These are phyloP conservation scores for Hyphopichia homilentoma DNA, from an alignment of 805 yeast species.

Conservation along the genomic window DNA sequence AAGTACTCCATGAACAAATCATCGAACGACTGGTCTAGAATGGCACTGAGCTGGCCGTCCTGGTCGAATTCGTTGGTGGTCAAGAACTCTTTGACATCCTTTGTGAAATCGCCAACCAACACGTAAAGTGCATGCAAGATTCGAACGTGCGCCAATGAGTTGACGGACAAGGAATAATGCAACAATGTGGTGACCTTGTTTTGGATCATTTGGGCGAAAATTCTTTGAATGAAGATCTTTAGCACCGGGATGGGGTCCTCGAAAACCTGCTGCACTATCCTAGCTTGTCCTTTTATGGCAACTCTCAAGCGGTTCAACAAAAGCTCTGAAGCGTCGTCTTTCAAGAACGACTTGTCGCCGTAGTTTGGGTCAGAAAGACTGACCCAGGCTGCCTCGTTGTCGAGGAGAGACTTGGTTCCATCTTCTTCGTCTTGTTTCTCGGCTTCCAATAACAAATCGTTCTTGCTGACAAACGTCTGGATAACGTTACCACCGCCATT, in stretches of 20 bases:
- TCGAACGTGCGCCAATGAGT: conserved; percentile 72
- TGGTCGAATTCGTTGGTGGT: conserved; percentile 43
- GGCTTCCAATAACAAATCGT: conserved; percentile 59
- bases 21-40: conserved; percentile 68
- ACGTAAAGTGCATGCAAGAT: conserved; percentile 65
- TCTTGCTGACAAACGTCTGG: conserved; percentile 76
- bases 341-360: conserved; percentile 38
- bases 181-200: conserved; percentile 55
- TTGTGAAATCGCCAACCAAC: conserved; percentile 55
- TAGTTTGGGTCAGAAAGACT: conserved; percentile 56
- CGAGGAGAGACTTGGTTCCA: conserved; percentile 28
- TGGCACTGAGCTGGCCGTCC: conserved; percentile 40
- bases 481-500: conserved; percentile 84
- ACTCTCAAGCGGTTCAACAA: conserved; percentile 51
- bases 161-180: conserved; percentile 57
- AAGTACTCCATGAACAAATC: conserved; percentile 72
- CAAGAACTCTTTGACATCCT: conserved; percentile 61
- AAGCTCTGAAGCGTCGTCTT: conserved; percentile 50
- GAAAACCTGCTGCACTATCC: conserved; percentile 71
- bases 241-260: conserved; percentile 65
- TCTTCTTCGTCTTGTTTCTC: conserved; percentile 28
- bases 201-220: conserved; percentile 69
- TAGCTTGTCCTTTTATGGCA: conserved; percentile 68
- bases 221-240: conserved; percentile 65
- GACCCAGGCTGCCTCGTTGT: conserved; percentile 54